Conservation (phyloP, 176 grass and related monocot genomes). For the Carex pumila region DNA sequence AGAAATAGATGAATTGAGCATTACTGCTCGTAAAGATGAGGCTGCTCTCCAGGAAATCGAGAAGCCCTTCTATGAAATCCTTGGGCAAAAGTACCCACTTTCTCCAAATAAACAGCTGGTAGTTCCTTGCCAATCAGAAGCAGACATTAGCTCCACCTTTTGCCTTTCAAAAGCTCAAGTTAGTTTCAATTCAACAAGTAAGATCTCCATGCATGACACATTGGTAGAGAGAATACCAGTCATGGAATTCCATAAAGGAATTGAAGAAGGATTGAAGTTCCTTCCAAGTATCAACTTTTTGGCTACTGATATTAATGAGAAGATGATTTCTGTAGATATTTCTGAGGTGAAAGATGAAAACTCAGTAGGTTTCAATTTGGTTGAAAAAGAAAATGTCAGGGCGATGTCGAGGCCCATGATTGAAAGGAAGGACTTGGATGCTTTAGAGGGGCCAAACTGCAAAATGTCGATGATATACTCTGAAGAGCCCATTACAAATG, state of each 20-base stretch:
- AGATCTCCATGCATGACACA: background rate
- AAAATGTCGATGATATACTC: conserved; percentile 39
- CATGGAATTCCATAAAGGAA: conserved; percentile 9
- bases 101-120: conserved; percentile 6
- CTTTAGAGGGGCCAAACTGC: conserved; percentile 39
- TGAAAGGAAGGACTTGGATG: conserved; percentile 25
- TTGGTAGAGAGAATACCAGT: conserved; percentile 1
- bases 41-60: conserved; percentile 37
- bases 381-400: background rate
- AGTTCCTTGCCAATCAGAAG: conserved; percentile 1
- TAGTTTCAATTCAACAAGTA: background rate
- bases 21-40: conserved; percentile 24
- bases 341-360: background rate
- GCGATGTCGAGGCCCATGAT: background rate
- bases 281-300: conserved; percentile 23
- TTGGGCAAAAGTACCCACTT: conserved; percentile 39
- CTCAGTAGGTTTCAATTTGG: background rate
- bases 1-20: conserved; percentile 39
- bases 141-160: conserved; percentile 35
- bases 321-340: background rate
- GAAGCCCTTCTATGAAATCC: conserved; percentile 54
- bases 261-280: conserved; percentile 24
- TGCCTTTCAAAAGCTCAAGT: background rate
- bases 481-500: conserved; percentile 12
- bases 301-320: conserved; percentile 5